Evolutionary conservation across 2,329 filamentous ascomycete species (phyloP).

Genomic region (Didymellaceae sp.): DNA sequence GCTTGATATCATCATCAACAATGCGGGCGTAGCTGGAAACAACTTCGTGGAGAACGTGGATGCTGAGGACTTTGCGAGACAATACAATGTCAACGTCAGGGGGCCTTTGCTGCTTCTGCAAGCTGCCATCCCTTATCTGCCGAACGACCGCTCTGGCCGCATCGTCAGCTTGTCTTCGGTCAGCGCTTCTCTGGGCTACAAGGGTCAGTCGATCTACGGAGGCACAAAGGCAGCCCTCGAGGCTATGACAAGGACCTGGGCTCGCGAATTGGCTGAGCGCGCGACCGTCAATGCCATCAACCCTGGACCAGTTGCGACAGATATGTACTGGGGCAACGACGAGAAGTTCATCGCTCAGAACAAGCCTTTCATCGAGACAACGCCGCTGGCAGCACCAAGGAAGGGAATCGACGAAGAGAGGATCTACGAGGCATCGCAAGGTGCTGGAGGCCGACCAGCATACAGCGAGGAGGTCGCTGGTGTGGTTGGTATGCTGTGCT

Average conservation of each 20-base stretch:
- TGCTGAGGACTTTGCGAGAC: slow-evolving; percentile 69
- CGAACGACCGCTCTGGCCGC: slow-evolving; percentile 68
- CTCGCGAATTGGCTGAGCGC: slow-evolving; percentile 65
- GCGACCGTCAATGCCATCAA: slow-evolving; percentile 72
- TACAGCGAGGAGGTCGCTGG: slow-evolving; percentile 76
- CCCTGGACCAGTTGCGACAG: slow-evolving; percentile 67
- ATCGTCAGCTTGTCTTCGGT: slow-evolving; percentile 69
- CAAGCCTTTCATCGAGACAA: slow-evolving; percentile 65
- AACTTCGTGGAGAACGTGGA: slow-evolving; percentile 68
- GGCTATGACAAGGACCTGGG: slow-evolving; percentile 73
- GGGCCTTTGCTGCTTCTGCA: slow-evolving; percentile 81
- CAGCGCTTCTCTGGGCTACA: slow-evolving; percentile 63
- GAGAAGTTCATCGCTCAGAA: slow-evolving; percentile 65
- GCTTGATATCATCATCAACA: slow-evolving; percentile 87
- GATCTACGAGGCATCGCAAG: slow-evolving; percentile 52
- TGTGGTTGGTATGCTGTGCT: slow-evolving; percentile 77
- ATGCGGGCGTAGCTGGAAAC: slow-evolving; percentile 75
- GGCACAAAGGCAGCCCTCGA: slow-evolving; percentile 72
- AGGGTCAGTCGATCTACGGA: slow-evolving; percentile 66
- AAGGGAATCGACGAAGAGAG: slow-evolving; percentile 67
- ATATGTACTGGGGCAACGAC: slow-evolving; percentile 67
- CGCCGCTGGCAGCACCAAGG: slow-evolving; percentile 69
- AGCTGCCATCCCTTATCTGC: slow-evolving; percentile 73
- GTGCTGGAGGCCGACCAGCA: slow-evolving; percentile 61
- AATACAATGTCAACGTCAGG: slow-evolving; percentile 82